Evolutionary conservation across 2,329 filamentous ascomycete species (phyloP), one percentile per base, ranked within the genome.

Genomic region (Alternaria sp.): DNA sequence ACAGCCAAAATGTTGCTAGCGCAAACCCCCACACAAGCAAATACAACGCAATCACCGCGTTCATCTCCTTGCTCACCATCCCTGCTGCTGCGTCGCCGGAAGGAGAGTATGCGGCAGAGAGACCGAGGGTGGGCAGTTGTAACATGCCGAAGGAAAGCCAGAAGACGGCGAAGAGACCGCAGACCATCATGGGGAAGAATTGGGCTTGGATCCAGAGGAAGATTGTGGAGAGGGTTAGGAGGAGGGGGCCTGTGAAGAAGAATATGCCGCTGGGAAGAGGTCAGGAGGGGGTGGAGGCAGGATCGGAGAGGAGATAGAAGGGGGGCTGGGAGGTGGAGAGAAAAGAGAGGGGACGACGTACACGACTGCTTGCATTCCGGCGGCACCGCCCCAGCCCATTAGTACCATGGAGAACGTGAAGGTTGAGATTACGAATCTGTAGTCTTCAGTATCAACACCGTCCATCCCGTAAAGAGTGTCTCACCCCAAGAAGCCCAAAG

Each of bases 21-120:
- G 83, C 84, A 45, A 86, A 86, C 0, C 84, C 85, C 84, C 85
- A 86, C 5, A 86, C 82, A 6, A 86, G 74, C 5, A 86, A 75
- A 67, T 86, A 86, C 5, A 87, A 67, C 0, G 79, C 85, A 25
- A 87, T 77, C 1, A 80, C 82, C 0, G 83, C 78, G 62, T 86
- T 87, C 76, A 82, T 86, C 54, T 82, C 83, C 12, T 80, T 74
- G 0, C 81, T 82, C 0, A 76, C 69, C 2, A 78, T 72, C 0
- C 84, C 84, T 10, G 81, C 82, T 7, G 83, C 81, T 23, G 84
- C 81, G 19, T 75, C 74, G 0, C 78, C 74, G 1, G 81, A 81
- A 1, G 82, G 72, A 11, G 74, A 75, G 62, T 85, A 86, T 1
- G 82, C 77, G 0, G 77, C 71, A 2, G 81, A 82, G 3, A 86